A percentile compares a stretch with the other conserved stretches of the same genome.
Conservation (phyloP, 768 basidiomycete genomes). For the Boletus bicolor region DNA sequence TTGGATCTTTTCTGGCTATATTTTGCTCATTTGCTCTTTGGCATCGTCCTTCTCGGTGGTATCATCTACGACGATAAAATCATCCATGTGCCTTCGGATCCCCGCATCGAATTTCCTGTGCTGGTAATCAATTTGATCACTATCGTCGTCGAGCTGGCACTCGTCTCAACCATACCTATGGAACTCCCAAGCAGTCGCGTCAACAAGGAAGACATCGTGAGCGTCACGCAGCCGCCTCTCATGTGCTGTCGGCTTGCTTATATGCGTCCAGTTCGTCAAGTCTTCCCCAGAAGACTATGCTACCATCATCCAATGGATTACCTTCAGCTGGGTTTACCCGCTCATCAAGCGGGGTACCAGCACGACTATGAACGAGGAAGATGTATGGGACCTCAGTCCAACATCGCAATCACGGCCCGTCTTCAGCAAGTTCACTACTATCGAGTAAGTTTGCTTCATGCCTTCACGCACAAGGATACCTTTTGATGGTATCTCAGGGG, state of each 20-base stretch:
- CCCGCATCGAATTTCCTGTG: constrained; percentile 20
- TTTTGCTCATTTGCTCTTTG: constrained; percentile 43
- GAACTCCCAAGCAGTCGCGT: constrained; percentile 54
- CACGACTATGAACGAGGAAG: constrained; percentile 62
- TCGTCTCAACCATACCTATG: constrained; percentile 63
- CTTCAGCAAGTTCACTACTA: constrained; percentile 45
- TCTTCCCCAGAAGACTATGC: constrained; percentile 70
- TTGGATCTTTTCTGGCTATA: constrained; percentile 64
- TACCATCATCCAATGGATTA: constrained; percentile 65
- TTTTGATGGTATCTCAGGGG: constrained; percentile 14
- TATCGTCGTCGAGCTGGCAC: constrained; percentile 39
- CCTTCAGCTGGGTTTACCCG: constrained; percentile 70
- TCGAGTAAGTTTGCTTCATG: constrained; percentile 12
- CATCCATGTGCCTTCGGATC: constrained; percentile 41
- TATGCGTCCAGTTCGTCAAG: constrained; percentile 23
- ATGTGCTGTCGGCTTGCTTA: background rate
- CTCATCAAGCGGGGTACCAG: constrained; percentile 49
- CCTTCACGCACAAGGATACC: background rate
- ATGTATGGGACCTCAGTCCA: constrained; percentile 71
- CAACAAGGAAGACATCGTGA: constrained; percentile 58
- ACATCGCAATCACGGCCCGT: constrained; percentile 64
- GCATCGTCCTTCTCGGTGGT: constrained; percentile 51
- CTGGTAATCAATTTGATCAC: constrained; percentile 44
- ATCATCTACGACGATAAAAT: constrained; percentile 49
- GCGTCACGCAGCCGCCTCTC: constrained; percentile 22